Evolutionary conservation across 2,329 filamentous ascomycete genomes (phyloP).

Genomic region (Aspergillus candidus): DNA sequence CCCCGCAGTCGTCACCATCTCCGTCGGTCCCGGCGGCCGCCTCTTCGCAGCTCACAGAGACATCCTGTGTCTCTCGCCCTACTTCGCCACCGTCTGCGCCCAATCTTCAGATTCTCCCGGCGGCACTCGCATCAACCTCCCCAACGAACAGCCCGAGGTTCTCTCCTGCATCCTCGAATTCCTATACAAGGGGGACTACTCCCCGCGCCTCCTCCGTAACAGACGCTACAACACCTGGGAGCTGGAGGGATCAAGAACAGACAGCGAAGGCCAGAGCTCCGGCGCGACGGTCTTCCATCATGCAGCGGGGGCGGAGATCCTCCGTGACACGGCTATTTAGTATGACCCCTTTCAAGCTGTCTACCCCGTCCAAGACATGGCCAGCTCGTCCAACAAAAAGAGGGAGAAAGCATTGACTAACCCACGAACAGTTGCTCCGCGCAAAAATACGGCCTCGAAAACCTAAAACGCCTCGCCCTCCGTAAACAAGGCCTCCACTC

Average conservation of each 20-base stretch:
- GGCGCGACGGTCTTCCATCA: constrained; percentile 66
- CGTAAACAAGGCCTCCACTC: constrained; percentile 85
- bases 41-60: constrained; percentile 91
- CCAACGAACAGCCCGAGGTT: constrained; percentile 81
- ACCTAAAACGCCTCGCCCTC: constrained; percentile 76
- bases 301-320: constrained; percentile 58
- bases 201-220: constrained; percentile 74
- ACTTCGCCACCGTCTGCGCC: constrained; percentile 63
- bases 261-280: constrained; percentile 36
- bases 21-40: constrained; percentile 72
- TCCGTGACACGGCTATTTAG: constrained; percentile 89
- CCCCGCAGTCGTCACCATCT: constrained; percentile 70
- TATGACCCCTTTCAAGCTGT: constrained; percentile 26
- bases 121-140: constrained; percentile 68
- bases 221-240: constrained; percentile 75
- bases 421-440: constrained; percentile 58
- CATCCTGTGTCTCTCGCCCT: constrained; percentile 69
- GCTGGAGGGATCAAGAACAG: constrained; percentile 57
- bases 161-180: constrained; percentile 88
- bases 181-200: constrained; percentile 92
- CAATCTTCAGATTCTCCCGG: constrained; percentile 42
- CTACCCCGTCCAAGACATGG: too few species aligned
- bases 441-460: constrained; percentile 73
- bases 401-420: too few species aligned
- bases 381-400: too few species aligned